A percentile compares a stretch with the other conserved stretches of the same genome.
Evolutionary conservation across 306 rosid species (phyloP).

Genomic region (Prunus mira): DNA sequence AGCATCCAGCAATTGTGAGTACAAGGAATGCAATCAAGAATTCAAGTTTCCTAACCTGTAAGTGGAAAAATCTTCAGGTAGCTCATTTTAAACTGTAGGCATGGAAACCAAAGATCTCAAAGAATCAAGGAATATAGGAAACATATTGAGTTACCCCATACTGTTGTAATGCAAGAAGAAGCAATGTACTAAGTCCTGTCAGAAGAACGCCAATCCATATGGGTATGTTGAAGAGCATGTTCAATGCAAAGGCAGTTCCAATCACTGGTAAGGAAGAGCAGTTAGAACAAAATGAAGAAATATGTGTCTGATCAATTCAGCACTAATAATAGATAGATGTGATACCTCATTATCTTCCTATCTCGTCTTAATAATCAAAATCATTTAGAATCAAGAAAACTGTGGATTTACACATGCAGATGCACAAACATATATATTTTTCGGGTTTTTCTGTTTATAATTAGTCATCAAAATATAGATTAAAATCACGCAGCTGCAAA

Average conservation of each 20-base stretch:
- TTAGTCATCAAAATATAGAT: background rate
- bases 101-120: constrained; percentile 4
- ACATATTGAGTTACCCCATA: constrained; percentile 70
- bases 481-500: background rate
- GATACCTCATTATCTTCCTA: background rate
- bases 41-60: constrained; percentile 94
- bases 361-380: background rate
- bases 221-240: constrained; percentile 61
- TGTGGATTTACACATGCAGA: background rate
- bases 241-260: constrained; percentile 67
- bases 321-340: background rate
- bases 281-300: constrained; percentile 1
- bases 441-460: background rate
- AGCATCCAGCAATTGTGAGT: constrained; percentile 84
- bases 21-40: constrained; percentile 88
- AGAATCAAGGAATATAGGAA: constrained; percentile 17
- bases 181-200: constrained; percentile 53
- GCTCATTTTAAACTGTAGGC: background rate
- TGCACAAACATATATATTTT: background rate
- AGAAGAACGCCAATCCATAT: constrained; percentile 56
- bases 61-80: background rate
- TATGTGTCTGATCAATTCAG: background rate
- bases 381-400: background rate
- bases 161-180: constrained; percentile 70
- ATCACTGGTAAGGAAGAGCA: constrained; percentile 37